phyloP scores from a whole-genome alignment of 495 filamentous ascomycete species.

The Xylaria telfairii region DNA sequence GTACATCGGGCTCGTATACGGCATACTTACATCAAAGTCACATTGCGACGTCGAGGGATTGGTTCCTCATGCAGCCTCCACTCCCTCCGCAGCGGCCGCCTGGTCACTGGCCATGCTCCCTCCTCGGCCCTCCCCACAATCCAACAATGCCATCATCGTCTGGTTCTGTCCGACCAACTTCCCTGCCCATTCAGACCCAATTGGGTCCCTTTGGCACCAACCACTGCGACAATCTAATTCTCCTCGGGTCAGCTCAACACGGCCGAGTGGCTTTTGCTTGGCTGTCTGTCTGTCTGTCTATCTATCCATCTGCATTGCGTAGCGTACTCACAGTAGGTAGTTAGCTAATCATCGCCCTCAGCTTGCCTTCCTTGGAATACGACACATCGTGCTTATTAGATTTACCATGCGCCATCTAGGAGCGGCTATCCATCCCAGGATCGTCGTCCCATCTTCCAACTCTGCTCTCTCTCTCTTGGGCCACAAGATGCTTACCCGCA shows the following conservation, averaged over 20 bases:
- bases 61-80: not conserved
- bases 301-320: not conserved
- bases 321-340: too few relatives aligned
- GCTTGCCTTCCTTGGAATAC: not conserved
- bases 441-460: not conserved
- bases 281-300: not conserved
- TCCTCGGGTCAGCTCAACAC: not conserved
- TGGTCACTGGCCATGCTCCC: not conserved
- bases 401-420: not conserved
- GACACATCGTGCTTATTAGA: not conserved
- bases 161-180: not conserved
- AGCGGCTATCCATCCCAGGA: not conserved
- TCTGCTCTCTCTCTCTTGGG: not conserved
- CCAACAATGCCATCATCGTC: not conserved
- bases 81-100: not conserved
- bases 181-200: not conserved
- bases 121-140: too few relatives aligned
- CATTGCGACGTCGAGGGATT: slow-evolving; percentile 4
- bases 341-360: not conserved
- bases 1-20: not conserved
- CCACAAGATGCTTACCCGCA: not conserved
- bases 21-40: not conserved
- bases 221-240: too few relatives aligned
- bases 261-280: slow-evolving; percentile 14
- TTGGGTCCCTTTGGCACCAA: not conserved